phyloP scores from a whole-genome alignment of 2,329 filamentous ascomycete species.

The Microdochium nivale region DNA sequence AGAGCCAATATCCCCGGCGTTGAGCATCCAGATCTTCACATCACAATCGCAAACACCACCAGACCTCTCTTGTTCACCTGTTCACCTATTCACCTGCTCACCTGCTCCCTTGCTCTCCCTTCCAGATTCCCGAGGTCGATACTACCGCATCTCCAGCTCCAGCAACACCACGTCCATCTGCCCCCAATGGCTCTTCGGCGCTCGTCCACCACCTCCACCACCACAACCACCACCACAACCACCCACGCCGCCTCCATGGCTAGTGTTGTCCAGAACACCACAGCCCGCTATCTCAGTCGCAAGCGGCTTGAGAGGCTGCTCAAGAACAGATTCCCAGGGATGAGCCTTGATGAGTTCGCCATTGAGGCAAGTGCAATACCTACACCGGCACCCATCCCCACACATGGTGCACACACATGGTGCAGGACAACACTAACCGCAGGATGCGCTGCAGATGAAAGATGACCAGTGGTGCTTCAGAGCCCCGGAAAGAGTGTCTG shows the following conservation, averaged over 20 bases:
- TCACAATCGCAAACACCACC: no score
- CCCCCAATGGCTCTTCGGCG: not conserved
- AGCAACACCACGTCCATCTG: not conserved
- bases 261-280: slow-evolving; percentile 13
- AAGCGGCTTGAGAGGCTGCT: slow-evolving; percentile 14
- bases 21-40: no score
- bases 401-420: no score
- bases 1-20: no score
- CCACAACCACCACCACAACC: no score
- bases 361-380: slow-evolving; percentile 7
- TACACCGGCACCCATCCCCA: not conserved
- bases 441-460: slow-evolving; percentile 12
- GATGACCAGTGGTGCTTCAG: slow-evolving; percentile 20
- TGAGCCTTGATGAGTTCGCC: slow-evolving; percentile 13
- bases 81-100: no score
- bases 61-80: no score
- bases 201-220: not conserved
- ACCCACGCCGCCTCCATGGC: not conserved
- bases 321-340: slow-evolving; percentile 13
- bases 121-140: no score
- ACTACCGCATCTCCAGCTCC: no score
- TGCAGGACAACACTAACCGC: not conserved
- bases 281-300: slow-evolving; percentile 16
- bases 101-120: no score
- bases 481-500: slow-evolving; percentile 11